Conservation (phyloP, 78 protist species). For the Bodo saltans region DNA sequence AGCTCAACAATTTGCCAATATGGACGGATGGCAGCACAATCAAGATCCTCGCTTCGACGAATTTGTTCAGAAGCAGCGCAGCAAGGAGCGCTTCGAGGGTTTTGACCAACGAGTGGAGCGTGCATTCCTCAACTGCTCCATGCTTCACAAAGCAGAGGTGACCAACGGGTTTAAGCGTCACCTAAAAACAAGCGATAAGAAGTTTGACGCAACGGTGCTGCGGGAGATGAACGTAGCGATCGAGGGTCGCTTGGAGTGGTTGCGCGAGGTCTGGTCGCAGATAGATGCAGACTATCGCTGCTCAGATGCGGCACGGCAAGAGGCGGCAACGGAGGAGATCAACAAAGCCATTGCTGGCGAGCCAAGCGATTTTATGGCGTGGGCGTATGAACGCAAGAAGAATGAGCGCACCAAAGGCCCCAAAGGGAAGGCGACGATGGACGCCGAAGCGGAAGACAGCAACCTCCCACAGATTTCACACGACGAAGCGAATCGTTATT, state of each 20-base stretch:
- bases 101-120: not conserved
- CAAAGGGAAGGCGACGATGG: not conserved
- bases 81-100: not conserved
- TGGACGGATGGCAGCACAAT: not conserved
- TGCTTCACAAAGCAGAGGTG: not conserved
- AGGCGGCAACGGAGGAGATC: not conserved
- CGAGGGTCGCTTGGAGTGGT: not conserved
- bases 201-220: not conserved
- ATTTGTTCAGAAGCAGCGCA: not conserved
- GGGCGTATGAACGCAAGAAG: not conserved
- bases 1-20: not conserved
- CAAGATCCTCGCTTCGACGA: not conserved
- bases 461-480: not conserved
- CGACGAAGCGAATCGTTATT: not conserved
- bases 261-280: not conserved
- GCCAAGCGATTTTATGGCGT: not conserved
- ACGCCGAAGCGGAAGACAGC: not conserved
- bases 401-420: not conserved
- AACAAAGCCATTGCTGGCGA: not conserved
- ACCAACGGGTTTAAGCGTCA: not conserved
- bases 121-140: not conserved
- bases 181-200: not conserved
- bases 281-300: not conserved
- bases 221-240: not conserved
- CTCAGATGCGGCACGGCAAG: not conserved